Evolutionary conservation across 108 stramenopile species (phyloP).

Genomic region (Cylindrotheca fusiformis): DNA sequence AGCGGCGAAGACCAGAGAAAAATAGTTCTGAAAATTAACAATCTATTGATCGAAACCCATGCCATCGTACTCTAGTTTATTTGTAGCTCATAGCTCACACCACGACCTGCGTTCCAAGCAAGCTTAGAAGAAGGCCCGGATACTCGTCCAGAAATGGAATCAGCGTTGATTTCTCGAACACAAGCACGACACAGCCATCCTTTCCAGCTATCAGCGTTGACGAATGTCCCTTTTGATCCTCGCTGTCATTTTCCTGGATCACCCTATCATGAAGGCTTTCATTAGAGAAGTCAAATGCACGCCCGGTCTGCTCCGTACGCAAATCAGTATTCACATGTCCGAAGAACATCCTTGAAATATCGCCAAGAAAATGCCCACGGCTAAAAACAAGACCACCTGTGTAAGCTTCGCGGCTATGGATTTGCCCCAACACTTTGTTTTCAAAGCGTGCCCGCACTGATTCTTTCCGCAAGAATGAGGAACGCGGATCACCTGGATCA

Average conservation of each 20-base stretch:
- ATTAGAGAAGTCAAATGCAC: constrained; percentile 11
- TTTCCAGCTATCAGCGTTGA: constrained; percentile 87
- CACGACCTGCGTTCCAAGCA: constrained; percentile 86
- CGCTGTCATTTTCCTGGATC: constrained; percentile 48
- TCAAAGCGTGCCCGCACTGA: constrained; percentile 69
- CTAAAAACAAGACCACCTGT: constrained; percentile 83
- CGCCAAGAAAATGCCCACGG: constrained; percentile 84
- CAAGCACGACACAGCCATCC: constrained; percentile 78
- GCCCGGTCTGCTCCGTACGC: constrained; percentile 7
- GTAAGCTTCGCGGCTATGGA: constrained; percentile 77
- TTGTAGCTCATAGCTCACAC: constrained; percentile 37
- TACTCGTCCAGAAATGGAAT: constrained; percentile 81
- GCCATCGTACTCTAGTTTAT: too few species aligned
- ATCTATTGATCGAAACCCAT: too few species aligned
- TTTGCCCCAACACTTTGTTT: constrained; percentile 77
- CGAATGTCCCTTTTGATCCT: constrained; percentile 52
- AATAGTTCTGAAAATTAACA: too few species aligned
- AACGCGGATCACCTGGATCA: constrained; percentile 23
- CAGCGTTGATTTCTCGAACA: constrained; percentile 66
- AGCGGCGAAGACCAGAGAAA: not conserved
- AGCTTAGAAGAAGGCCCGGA: constrained; percentile 78
- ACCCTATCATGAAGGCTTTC: constrained; percentile 40
- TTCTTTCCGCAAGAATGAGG: constrained; percentile 30
- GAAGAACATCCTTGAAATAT: constrained; percentile 85
- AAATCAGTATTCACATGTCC: constrained; percentile 50